These are phyloP conservation scores for Amphicarpaea edgeworthii DNA, from an alignment of 306 rosid species.

Conservation along the genomic window DNA sequence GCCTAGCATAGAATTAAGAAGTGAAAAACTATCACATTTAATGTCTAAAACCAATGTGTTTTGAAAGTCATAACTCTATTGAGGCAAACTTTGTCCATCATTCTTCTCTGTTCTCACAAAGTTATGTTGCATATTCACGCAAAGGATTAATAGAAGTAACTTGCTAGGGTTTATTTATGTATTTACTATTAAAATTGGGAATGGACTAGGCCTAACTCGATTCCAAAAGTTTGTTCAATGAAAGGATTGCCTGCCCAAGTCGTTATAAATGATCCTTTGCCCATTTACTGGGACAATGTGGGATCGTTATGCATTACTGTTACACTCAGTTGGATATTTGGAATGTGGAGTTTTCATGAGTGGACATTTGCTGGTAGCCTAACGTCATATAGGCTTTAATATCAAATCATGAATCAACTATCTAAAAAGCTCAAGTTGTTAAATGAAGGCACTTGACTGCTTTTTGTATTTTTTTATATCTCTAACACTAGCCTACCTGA, in stretches of 20 bases:
- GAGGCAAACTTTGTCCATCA: not conserved
- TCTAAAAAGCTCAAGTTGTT: not conserved
- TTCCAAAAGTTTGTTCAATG: no score
- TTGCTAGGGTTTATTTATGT: conserved; percentile 7
- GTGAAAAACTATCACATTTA: conserved; percentile 19
- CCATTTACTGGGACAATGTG: no score
- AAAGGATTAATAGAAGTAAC: not conserved
- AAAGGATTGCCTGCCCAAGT: no score
- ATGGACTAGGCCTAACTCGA: no score
- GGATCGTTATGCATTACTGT: no score
- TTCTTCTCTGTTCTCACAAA: conserved; percentile 24
- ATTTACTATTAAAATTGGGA: not conserved
- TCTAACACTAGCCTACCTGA: no score
- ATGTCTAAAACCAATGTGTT: conserved; percentile 9
- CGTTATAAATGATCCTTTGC: no score
- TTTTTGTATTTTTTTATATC: no score
- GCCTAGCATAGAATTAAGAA: conserved; percentile 26
- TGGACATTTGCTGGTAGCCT: not conserved
- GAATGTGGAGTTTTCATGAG: not conserved
- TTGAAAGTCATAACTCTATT: not conserved
- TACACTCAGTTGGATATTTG: not conserved
- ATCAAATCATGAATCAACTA: not conserved
- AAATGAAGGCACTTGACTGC: no score
- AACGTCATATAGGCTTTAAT: not conserved
- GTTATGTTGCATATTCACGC: conserved; percentile 29